phyloP scores from a whole-genome alignment of 2,329 filamentous ascomycete species.

The Calonectria multiphialidica region DNA sequence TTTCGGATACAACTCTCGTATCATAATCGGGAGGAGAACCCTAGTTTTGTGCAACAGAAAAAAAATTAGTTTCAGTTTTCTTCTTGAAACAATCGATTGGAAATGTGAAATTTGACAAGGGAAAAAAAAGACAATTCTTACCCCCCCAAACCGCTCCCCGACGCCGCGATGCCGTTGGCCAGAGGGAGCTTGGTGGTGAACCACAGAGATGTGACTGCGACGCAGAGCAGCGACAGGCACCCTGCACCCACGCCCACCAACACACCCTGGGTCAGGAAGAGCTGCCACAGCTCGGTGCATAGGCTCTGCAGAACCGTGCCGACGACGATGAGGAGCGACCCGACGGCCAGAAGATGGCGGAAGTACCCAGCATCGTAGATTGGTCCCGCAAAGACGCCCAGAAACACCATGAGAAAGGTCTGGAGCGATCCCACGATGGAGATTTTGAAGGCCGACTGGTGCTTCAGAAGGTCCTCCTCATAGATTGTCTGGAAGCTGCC shows the following conservation, averaged over 20 bases:
- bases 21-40: conserved; percentile 36
- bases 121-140: conserved; percentile 3
- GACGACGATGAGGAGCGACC: conserved; percentile 32
- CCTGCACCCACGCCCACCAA: conserved; percentile 78
- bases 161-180: conserved; percentile 82
- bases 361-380: conserved; percentile 39
- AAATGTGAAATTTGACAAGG: neutral
- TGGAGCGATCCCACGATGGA: conserved; percentile 38
- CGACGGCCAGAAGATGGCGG: conserved; percentile 24
- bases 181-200: conserved; percentile 78
- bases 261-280: conserved; percentile 81
- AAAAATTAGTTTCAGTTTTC: neutral
- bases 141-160: conserved; percentile 77
- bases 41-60: neutral
- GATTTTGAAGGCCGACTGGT: conserved; percentile 32
- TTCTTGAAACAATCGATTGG: neutral
- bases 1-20: conserved; percentile 20
- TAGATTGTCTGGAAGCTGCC: conserved; percentile 43
- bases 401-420: conserved; percentile 39
- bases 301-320: conserved; percentile 37
- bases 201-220: conserved; percentile 81
- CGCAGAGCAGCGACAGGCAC: conserved; percentile 82
- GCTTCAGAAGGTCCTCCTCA: conserved; percentile 22
- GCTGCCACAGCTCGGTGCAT: conserved; percentile 76
- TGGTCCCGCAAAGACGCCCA: conserved; percentile 36